Percentiles rank a stretch among this genome's conserved stretches.
phyloP scores from a whole-genome alignment of 148 eudicot genomes.

The Cornus kousa region DNA sequence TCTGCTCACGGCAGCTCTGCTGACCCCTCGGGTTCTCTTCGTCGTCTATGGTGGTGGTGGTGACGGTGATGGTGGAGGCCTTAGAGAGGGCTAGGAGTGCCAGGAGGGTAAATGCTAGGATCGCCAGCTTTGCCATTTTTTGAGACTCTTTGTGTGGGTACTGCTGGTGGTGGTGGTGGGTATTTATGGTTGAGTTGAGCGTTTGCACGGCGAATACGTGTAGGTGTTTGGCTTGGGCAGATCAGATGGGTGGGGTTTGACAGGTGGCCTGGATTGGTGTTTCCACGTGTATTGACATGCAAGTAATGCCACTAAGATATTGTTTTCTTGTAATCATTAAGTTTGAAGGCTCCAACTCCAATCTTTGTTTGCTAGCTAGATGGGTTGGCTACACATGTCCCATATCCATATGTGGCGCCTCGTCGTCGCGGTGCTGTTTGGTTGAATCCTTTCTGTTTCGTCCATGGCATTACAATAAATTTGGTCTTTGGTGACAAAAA shows the following conservation, averaged over 20 bases:
- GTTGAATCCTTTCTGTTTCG: too few species aligned
- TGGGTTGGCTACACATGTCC: too few species aligned
- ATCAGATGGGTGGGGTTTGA: background rate
- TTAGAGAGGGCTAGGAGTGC: background rate
- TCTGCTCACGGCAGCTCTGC: conserved; percentile 25
- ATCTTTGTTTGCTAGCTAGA: too few species aligned
- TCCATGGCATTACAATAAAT: too few species aligned
- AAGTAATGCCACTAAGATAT: background rate
- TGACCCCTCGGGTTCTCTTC: background rate
- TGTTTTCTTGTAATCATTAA: too few species aligned
- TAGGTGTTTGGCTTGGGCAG: background rate
- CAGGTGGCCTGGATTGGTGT: background rate
- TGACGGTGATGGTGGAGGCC: background rate
- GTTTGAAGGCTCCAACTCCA: too few species aligned
- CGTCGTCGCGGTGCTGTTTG: too few species aligned
- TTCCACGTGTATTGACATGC: conserved; percentile 8
- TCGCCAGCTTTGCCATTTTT: background rate
- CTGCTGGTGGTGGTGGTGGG: background rate
- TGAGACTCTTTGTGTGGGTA: background rate
- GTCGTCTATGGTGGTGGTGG: background rate
- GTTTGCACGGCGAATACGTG: background rate
- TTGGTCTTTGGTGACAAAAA: too few species aligned
- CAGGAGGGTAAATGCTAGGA: background rate
- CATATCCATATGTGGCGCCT: too few species aligned
- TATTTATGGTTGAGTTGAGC: background rate